Percentiles rank a stretch among this genome's conserved stretches.
phyloP scores from a whole-genome alignment of 2,329 filamentous ascomycete genomes.

The Pleomassaria siparia region DNA sequence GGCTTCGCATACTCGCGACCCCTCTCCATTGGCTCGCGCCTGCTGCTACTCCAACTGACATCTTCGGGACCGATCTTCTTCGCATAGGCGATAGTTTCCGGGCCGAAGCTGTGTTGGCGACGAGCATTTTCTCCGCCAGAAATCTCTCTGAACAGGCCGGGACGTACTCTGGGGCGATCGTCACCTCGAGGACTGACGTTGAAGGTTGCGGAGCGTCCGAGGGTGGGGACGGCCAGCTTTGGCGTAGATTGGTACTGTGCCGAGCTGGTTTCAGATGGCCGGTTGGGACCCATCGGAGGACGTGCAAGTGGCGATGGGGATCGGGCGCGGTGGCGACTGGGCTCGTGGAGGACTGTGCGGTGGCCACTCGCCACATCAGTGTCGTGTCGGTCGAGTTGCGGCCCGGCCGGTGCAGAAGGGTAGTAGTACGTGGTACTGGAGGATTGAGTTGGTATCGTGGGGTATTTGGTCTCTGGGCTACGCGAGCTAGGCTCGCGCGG shows the following conservation, averaged over 20 bases:
- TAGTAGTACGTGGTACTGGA: constrained; percentile 33
- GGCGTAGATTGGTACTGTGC: constrained; percentile 17
- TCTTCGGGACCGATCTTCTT: constrained; percentile 40
- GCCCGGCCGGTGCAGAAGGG: constrained; percentile 24
- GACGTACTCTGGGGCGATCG: constrained; percentile 23
- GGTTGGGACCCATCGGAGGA: constrained; percentile 37
- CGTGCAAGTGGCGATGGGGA: constrained; percentile 32
- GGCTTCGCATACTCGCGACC: constrained; percentile 1
- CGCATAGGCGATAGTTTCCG: constrained; percentile 34
- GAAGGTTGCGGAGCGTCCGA: constrained; percentile 29
- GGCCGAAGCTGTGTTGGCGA: constrained; percentile 33
- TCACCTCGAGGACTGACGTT: constrained; percentile 25
- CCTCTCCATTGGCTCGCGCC: constrained; percentile 13
- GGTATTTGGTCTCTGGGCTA: constrained; percentile 28
- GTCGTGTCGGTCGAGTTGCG: constrained; percentile 25
- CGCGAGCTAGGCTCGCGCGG: constrained; percentile 23
- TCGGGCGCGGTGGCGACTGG: constrained; percentile 28
- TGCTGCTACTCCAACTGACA: constrained; percentile 32
- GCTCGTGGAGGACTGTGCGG: constrained; percentile 37
- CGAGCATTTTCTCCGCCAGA: constrained; percentile 17
- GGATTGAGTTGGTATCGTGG: constrained; percentile 23
- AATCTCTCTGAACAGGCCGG: constrained; percentile 30
- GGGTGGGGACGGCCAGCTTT: constrained; percentile 14
- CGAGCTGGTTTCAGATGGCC: constrained; percentile 21
- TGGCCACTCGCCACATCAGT: constrained; percentile 24